A percentile compares a stretch with the other conserved stretches of the same genome.
Evolutionary conservation across 108 stramenopile genomes (phyloP).

Genomic region (Chaetoceros muelleri): DNA sequence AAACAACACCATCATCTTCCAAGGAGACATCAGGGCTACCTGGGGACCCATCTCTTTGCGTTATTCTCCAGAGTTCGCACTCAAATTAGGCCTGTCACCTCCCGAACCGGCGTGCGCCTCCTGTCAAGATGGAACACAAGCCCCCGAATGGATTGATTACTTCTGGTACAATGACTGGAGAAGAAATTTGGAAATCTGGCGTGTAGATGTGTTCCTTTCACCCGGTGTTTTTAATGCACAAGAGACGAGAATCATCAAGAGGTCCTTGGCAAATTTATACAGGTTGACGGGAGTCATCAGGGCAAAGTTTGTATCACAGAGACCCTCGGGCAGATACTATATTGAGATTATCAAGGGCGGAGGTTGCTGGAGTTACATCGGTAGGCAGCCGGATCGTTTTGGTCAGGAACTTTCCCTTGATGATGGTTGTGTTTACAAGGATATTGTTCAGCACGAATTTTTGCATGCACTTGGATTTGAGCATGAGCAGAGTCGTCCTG

Average conservation of each 20-base stretch:
- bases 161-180: neutral
- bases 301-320: neutral
- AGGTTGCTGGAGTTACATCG: constrained; percentile 1
- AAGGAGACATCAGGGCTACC: neutral
- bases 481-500: constrained; percentile 18
- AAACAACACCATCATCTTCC: constrained; percentile 20
- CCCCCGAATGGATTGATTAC: neutral
- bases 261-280: neutral
- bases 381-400: neutral
- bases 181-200: neutral
- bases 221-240: neutral
- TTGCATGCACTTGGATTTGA: constrained; percentile 15
- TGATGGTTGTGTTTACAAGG: constrained; percentile 2
- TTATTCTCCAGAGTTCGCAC: neutral
- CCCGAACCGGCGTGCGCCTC: neutral
- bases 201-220: neutral
- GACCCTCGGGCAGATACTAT: neutral
- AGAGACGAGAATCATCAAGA: neutral
- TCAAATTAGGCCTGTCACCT: neutral
- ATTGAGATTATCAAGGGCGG: constrained; percentile 1
- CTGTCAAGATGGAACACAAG: neutral
- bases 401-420: neutral
- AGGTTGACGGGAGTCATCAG: neutral
- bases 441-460: constrained; percentile 14
- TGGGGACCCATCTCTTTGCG: neutral